These are phyloP conservation scores for Hypericum androsaemum DNA, from an alignment of 345 rosid genomes.

Conservation along the genomic window DNA sequence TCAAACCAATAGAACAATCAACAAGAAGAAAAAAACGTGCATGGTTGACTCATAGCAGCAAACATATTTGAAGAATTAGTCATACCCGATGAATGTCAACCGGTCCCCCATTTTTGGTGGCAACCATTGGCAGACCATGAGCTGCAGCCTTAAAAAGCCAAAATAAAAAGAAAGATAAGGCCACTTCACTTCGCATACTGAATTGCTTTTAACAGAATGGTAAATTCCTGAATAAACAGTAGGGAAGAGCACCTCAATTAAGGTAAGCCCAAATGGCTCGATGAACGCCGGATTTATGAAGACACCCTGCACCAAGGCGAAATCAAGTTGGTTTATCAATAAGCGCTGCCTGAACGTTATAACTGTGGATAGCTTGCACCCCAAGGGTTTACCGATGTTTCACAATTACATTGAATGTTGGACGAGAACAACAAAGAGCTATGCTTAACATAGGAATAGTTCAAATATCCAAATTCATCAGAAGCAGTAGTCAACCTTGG, in stretches of 20 bases:
- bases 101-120: conserved; percentile 97
- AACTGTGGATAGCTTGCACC: not conserved
- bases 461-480: too few relatives aligned
- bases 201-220: not conserved
- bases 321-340: conserved; percentile 11
- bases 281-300: conserved; percentile 98
- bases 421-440: too few relatives aligned
- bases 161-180: not conserved
- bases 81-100: conserved; percentile 89
- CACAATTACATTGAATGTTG: too few relatives aligned
- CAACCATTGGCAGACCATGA: conserved; percentile 91
- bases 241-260: conserved; percentile 66
- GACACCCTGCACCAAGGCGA: conserved; percentile 63
- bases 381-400: too few relatives aligned
- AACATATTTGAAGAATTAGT: conserved; percentile 1
- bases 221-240: not conserved
- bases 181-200: not conserved
- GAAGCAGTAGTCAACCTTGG: too few relatives aligned
- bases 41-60: not conserved
- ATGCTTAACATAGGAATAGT: too few relatives aligned
- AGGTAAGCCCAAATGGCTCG: conserved; percentile 97
- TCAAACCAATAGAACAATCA: not conserved
- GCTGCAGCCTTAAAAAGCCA: conserved; percentile 76
- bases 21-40: not conserved
- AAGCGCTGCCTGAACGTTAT: not conserved